phyloP scores from a whole-genome alignment of 2,329 filamentous ascomycete genomes.

The Pyricularia sp. region DNA sequence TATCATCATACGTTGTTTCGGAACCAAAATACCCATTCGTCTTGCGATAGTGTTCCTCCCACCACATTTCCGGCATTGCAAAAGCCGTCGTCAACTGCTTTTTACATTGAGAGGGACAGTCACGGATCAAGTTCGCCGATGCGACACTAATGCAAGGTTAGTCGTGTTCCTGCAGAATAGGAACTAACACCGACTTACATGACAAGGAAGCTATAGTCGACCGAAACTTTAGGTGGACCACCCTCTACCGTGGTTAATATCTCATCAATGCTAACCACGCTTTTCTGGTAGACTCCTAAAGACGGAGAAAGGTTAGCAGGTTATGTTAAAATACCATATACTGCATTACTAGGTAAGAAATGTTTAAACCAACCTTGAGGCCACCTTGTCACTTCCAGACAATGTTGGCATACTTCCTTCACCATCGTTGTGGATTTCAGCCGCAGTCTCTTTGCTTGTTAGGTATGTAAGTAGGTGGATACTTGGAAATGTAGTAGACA shows the following conservation, averaged over 20 bases:
- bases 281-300: background rate
- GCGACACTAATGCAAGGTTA: background rate
- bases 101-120: background rate
- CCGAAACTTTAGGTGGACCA: background rate
- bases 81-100: slow-evolving; percentile 14
- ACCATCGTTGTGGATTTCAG: background rate
- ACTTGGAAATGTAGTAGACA: no score
- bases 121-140: background rate
- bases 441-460: background rate
- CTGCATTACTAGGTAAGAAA: background rate
- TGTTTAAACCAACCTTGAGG: background rate
- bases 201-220: background rate
- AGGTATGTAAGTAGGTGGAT: background rate
- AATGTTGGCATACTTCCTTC: background rate
- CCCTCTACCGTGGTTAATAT: background rate
- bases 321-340: background rate
- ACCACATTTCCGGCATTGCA: slow-evolving; percentile 23
- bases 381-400: background rate
- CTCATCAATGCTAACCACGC: background rate
- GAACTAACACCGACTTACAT: background rate
- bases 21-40: slow-evolving; percentile 31
- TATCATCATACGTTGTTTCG: slow-evolving; percentile 11
- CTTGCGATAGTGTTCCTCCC: slow-evolving; percentile 21
- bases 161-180: background rate
- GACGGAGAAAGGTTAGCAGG: background rate